Evolutionary conservation across 164 flowering plant genomes (phyloP), one percentile per base, ranked within the genome.

Genomic region (Saururus chinensis): DNA sequence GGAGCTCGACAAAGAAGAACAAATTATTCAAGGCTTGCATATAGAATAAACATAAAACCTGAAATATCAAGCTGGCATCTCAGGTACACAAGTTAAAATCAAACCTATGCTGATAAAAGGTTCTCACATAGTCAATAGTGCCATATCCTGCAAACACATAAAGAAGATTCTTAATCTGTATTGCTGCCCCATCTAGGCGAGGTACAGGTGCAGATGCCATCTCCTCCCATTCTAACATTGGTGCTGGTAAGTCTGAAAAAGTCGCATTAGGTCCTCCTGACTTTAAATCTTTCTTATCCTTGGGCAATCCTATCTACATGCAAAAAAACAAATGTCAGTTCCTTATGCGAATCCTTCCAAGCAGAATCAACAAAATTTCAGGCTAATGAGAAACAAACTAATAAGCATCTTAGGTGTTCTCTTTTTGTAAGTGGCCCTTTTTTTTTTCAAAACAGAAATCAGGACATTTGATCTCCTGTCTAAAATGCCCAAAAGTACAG

Each of bases 101-200:
- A 45, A 30, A 30, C 37, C 37, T 30, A 30, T 30, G 37, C 17
- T 2, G 2, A 13, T 45, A 8, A 40, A 56, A 51, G 25, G 60
- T 58, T 22, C 87, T 82, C 58, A 89, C 96, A 74, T 76, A 66
- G 60, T 92, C 84, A 66, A 89, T 77, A 57, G 82, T 73, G 42
- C 85, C 89, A 64, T 87, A 89, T 74, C 98, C 96, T 42, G 90
- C 81, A 69, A 92, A 84, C 17, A 89, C 96, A 64, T 76, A 92
- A 1, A 92, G 65, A 60, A 85, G 83, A 75, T 85, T 76, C 63
- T 79, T 74, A 53, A 92, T 87, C 79, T 92, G 98, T 23, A 89
- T 68, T 0, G 96, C 79, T 0, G 82, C 76, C 16, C 95, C 98
- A 62, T 92, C 95, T 14, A 92, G 87, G 55, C 95, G 91, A 22